These are phyloP conservation scores for Chlorencoelia australis DNA, from an alignment of 2,329 filamentous ascomycete species.

Conservation along the genomic window DNA sequence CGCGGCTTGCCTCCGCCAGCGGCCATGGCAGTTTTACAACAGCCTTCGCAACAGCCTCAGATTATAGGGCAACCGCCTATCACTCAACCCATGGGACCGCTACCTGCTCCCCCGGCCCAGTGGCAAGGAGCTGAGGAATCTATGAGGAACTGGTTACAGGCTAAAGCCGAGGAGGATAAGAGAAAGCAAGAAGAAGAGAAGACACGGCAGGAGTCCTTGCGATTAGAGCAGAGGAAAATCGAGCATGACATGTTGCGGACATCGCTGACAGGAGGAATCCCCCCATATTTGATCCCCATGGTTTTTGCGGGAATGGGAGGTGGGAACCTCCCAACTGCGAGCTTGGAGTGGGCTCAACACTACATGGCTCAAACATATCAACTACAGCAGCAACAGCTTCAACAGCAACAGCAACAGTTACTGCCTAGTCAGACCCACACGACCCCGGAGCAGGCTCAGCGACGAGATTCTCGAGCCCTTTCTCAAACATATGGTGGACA, in stretches of 20 bases:
- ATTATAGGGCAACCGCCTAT: constrained; percentile 22
- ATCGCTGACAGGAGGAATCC: constrained; percentile 59
- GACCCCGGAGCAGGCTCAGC: constrained; percentile 45
- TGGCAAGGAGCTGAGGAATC: constrained; percentile 61
- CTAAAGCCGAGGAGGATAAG: constrained; percentile 65
- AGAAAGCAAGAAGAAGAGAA: constrained; percentile 67
- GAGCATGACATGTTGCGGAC: constrained; percentile 65
- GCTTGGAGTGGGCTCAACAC: constrained; percentile 60
- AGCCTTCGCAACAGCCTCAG: constrained; percentile 20
- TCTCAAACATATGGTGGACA: constrained; percentile 16
- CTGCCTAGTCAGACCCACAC: constrained; percentile 38
- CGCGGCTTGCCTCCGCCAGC: constrained; percentile 60
- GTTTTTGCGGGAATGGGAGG: constrained; percentile 66
- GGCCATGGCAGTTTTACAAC: constrained; percentile 47
- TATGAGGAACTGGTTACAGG: constrained; percentile 61
- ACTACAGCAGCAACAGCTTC: constrained; percentile 32
- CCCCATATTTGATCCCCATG: constrained; percentile 63
- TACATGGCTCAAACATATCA: constrained; percentile 45
- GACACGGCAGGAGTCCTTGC: constrained; percentile 49
- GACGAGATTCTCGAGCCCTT: constrained; percentile 39
- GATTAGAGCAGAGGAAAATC: constrained; percentile 61
- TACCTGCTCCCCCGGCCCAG: constrained; percentile 51
- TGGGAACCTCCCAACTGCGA: constrained; percentile 47
- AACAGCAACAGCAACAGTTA: constrained; percentile 27
- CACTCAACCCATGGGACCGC: constrained; percentile 32